Conservation (phyloP, 176 grass and related monocot species). For the Ensete glaucum region DNA sequence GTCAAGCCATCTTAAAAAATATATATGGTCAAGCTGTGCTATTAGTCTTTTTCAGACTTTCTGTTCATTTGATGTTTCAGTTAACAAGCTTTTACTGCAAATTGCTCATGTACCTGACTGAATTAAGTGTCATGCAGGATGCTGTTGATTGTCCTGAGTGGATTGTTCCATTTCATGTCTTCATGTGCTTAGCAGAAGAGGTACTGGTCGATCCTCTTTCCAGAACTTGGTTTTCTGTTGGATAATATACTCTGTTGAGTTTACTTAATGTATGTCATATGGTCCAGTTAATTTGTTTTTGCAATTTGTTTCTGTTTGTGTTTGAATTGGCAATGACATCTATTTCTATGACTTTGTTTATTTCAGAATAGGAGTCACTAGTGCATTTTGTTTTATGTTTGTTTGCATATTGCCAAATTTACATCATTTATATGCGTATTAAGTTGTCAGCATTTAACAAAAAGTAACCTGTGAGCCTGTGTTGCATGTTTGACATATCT, state of each 20-base stretch:
- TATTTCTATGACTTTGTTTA: background rate
- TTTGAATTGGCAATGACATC: background rate
- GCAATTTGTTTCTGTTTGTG: background rate
- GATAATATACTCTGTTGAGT: background rate
- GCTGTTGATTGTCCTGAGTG: conserved; percentile 97
- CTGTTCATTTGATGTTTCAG: background rate
- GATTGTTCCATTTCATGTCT: conserved; percentile 89
- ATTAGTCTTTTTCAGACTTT: background rate
- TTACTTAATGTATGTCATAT: background rate
- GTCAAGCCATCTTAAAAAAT: too few relatives aligned
- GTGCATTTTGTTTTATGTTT: too few relatives aligned
- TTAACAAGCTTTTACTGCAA: background rate
- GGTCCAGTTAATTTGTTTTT: background rate
- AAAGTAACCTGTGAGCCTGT: too few relatives aligned
- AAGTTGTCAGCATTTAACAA: too few relatives aligned
- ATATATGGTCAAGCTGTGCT: too few relatives aligned
- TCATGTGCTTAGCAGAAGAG: conserved; percentile 90
- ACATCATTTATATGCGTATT: too few relatives aligned
- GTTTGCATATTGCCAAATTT: too few relatives aligned
- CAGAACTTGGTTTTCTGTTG: background rate
- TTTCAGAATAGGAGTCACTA: background rate
- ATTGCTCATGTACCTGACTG: background rate
- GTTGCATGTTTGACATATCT: too few relatives aligned
- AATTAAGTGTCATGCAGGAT: conserved; percentile 35
- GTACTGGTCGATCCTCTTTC: conserved; percentile 25